phyloP scores from a whole-genome alignment of 495 filamentous ascomycete species.

The Daldinia decipiens region DNA sequence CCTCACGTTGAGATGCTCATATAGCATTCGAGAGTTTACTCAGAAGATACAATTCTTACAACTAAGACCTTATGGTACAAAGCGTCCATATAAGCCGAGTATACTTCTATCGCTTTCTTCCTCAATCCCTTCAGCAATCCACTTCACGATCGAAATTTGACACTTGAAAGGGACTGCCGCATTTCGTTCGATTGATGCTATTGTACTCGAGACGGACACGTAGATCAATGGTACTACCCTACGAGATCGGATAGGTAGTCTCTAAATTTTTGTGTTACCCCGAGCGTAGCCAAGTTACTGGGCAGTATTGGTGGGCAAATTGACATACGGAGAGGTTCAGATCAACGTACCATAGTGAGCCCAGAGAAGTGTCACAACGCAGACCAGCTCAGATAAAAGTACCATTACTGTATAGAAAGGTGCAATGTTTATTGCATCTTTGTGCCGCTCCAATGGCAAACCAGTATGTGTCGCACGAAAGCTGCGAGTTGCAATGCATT shows the following conservation, averaged over 20 bases:
- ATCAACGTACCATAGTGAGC: constrained; percentile 34
- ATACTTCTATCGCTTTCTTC: constrained; percentile 1
- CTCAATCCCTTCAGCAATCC: background rate
- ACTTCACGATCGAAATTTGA: constrained; percentile 11
- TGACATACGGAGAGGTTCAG: constrained; percentile 32
- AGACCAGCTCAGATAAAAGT: constrained; percentile 17
- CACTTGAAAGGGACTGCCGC: background rate
- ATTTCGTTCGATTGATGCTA: background rate
- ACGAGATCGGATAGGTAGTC: constrained; percentile 40
- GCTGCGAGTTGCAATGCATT: constrained; percentile 42
- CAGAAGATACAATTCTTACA: constrained; percentile 10
- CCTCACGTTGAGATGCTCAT: constrained; percentile 12
- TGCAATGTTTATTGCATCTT: constrained; percentile 26
- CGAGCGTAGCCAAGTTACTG: constrained; percentile 35
- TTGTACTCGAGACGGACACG: constrained; percentile 18
- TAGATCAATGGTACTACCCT: constrained; percentile 36
- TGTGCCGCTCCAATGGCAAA: constrained; percentile 28
- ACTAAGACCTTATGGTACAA: constrained; percentile 7
- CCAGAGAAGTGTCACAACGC: constrained; percentile 28
- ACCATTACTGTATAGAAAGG: constrained; percentile 12
- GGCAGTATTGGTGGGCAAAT: constrained; percentile 34
- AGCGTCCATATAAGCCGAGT: constrained; percentile 15
- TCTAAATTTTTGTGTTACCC: constrained; percentile 39
- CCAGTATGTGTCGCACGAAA: constrained; percentile 29
- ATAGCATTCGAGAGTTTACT: constrained; percentile 15